phyloP scores from a whole-genome alignment of 768 basidiomycete genomes.

The Boletus subparvulus region DNA sequence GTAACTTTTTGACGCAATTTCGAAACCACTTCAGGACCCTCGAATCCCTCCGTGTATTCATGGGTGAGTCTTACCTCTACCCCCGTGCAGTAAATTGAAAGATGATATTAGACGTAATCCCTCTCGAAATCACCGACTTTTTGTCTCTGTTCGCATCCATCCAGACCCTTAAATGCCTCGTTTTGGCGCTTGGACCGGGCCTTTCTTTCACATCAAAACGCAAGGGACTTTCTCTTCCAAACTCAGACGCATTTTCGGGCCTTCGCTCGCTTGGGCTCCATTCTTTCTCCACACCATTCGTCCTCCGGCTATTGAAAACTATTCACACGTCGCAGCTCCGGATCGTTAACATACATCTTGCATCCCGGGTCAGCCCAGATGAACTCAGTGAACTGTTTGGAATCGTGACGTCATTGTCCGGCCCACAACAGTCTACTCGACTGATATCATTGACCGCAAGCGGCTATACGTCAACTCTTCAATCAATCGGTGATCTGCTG shows the following conservation, averaged over 20 bases:
- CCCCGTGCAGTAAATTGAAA: not conserved
- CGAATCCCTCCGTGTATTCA: slow-evolving; percentile 17
- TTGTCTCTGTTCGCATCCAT: slow-evolving; percentile 12
- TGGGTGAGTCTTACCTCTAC: slow-evolving; percentile 2
- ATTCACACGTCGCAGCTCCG: slow-evolving; percentile 10
- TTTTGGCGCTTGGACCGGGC: slow-evolving; percentile 16
- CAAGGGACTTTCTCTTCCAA: slow-evolving; percentile 6
- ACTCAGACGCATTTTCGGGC: slow-evolving; percentile 2
- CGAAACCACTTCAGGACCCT: slow-evolving; percentile 11
- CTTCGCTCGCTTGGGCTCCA: slow-evolving; percentile 15
- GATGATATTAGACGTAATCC: slow-evolving; percentile 5
- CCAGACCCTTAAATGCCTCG: slow-evolving; percentile 16
- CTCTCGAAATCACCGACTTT: slow-evolving; percentile 17
- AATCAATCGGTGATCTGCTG: slow-evolving; percentile 11
- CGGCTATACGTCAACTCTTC: slow-evolving; percentile 13
- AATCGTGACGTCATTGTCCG: slow-evolving; percentile 5
- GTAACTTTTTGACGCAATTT: slow-evolving; percentile 10
- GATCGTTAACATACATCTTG: slow-evolving; percentile 17
- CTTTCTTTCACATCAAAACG: slow-evolving; percentile 8
- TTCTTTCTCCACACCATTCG: slow-evolving; percentile 11
- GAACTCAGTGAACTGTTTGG: slow-evolving; percentile 8
- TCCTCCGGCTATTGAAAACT: slow-evolving; percentile 5
- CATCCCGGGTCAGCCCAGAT: slow-evolving; percentile 7
- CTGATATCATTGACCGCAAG: slow-evolving; percentile 6
- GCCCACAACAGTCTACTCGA: slow-evolving; percentile 7